Percentiles rank a stretch among this genome's conserved stretches.
phyloP scores from a whole-genome alignment of 1,284 basidiomycete genomes.

The Coniferiporia weirii region DNA sequence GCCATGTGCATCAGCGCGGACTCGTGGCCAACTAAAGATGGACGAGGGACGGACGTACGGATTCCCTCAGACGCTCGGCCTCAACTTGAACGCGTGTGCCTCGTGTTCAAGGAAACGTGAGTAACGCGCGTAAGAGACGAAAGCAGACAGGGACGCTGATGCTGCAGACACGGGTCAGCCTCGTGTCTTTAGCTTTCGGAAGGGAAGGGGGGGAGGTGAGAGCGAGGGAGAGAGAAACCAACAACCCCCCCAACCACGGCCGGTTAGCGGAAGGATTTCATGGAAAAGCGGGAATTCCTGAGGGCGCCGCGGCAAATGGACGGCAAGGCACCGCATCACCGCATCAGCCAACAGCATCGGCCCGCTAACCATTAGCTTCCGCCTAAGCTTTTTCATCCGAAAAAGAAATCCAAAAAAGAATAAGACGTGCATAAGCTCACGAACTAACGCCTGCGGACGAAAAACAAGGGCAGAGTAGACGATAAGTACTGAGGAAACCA shows the following conservation, averaged over 20 bases:
- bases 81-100: conserved; percentile 10
- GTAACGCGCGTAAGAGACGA: background rate
- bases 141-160: background rate
- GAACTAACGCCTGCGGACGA: too few species aligned
- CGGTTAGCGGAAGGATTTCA: background rate
- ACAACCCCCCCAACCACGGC: background rate
- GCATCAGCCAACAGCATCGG: too few species aligned
- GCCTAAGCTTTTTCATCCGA: too few species aligned
- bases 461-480: too few species aligned
- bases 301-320: background rate
- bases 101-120: conserved; percentile 1
- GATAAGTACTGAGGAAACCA: too few species aligned
- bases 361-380: too few species aligned
- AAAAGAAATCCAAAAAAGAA: too few species aligned
- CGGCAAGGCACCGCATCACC: too few species aligned
- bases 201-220: background rate
- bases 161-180: conserved; percentile 5
- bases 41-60: background rate
- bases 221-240: background rate
- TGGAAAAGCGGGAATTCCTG: background rate
- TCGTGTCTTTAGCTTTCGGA: conserved; percentile 8
- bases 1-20: background rate
- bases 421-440: too few species aligned
- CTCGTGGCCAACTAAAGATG: background rate
- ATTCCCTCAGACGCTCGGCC: background rate